Conservation (phyloP, 441 rosid genomes). For the Jatropha podagrica region DNA sequence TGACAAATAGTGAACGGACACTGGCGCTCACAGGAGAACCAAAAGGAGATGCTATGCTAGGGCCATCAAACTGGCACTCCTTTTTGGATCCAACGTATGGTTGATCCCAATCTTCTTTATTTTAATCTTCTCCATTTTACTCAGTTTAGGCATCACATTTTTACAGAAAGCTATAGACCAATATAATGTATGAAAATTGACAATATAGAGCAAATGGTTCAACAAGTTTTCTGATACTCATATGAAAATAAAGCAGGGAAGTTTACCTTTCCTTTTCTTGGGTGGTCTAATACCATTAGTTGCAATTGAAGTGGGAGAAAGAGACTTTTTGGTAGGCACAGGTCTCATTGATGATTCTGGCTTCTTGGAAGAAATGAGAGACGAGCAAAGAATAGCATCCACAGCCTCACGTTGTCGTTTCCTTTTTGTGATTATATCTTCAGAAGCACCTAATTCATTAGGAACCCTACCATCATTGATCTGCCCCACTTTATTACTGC, state of each 20-base stretch:
- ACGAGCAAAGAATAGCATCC: conserved; percentile 77
- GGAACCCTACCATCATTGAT: conserved; percentile 31
- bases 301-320: conserved; percentile 45
- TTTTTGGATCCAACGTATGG: background rate
- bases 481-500: conserved; percentile 30
- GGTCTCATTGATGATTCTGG: conserved; percentile 40
- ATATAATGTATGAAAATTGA: background rate
- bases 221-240: background rate
- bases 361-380: conserved; percentile 80
- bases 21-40: background rate
- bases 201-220: background rate
- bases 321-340: conserved; percentile 55
- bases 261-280: conserved; percentile 68
- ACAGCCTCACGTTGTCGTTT: conserved; percentile 90
- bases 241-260: background rate
- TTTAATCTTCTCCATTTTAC: background rate
- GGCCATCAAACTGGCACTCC: background rate
- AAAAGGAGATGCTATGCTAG: too few relatives aligned
- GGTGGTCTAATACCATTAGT: conserved; percentile 50
- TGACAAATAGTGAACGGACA: too few relatives aligned
- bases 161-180: background rate
- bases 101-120: background rate
- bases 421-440: conserved; percentile 57
- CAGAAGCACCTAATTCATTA: conserved; percentile 38
- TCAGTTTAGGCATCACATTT: background rate